Base-by-base conservation (phyloP, 2,329 filamentous ascomycete species). In the Calcarisporium arbuscula region DNA sequence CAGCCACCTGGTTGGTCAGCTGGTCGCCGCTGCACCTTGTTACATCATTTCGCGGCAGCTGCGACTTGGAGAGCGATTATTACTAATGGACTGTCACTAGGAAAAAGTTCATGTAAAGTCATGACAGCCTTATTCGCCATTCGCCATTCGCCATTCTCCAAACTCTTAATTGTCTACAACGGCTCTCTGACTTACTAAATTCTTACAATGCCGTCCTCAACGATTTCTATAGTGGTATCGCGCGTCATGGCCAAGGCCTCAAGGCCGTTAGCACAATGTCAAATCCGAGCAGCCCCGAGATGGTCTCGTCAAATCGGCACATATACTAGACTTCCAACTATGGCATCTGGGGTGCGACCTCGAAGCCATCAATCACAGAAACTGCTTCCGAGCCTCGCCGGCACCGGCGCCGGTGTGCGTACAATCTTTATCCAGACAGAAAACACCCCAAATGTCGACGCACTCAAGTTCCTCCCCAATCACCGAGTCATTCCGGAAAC, bases 381-480 rank as follows among this genome's bases (percentile, higher is more conserved):
- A 35, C 26, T 41, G 12, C 36, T 37, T 18, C 46, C 51, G 10
- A 39, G 46, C 30, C 42, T 53, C 27, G 44, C 47, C 40, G 35
- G 50, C 28, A 45, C 51, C 32, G 51, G 57, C 19, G 52, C 52
- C 35, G 64, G 64, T 32, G 58, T 57, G 40, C 81, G 90, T 45
- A 88, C 80, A 17, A 94, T 98, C 61, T 98, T 96, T 68, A 98
- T 98, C 54, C 92, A 98, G 65, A 96, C 90, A 5, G 90, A 96
- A 56, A 77, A 74, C 46, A 98, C 92, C 2, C 92, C 92, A 18
- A 98, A 98, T 62, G 72, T 80, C n/a, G 88, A 96, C 66, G 89
- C 88, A 21, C 74, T 96, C 53, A 98, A 98, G 66, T 98, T 98
- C 65, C 75, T 94, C 25, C 92, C 92, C 3, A 95, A 95, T 63